A percentile compares a stretch with the other conserved stretches of the same genome.
Evolutionary conservation across 371 early-diverging fungal genomes (phyloP).

Genomic region (Mucor sp.): DNA sequence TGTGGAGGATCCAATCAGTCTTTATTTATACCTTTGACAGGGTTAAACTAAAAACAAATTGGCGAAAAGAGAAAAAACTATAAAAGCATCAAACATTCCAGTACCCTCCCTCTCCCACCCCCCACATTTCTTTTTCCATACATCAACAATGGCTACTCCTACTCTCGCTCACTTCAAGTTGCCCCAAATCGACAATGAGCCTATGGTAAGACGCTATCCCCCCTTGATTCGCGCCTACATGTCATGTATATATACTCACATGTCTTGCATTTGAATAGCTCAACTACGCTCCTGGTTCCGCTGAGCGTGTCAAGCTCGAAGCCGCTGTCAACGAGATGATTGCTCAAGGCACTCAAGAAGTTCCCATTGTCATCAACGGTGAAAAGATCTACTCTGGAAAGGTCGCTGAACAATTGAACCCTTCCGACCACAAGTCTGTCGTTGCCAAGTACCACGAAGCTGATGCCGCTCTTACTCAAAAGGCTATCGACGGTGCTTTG

Average conservation of each 20-base stretch:
- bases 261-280: conserved; percentile 38
- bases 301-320: conserved; percentile 76
- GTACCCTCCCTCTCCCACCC: background rate
- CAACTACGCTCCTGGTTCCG: conserved; percentile 80
- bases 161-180: conserved; percentile 75
- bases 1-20: conserved; percentile 9
- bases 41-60: background rate
- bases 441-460: conserved; percentile 89
- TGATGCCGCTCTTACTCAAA: conserved; percentile 65
- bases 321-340: conserved; percentile 80
- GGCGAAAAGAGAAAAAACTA: background rate
- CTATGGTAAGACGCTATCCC: conserved; percentile 63
- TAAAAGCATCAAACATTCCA: background rate
- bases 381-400: conserved; percentile 74
- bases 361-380: conserved; percentile 89
- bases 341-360: conserved; percentile 69
- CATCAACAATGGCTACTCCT: conserved; percentile 42
- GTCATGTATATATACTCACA: no score
- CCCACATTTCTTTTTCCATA: background rate
- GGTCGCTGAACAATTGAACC: conserved; percentile 75
- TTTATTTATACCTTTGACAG: conserved; percentile 8
- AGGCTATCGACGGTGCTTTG: conserved; percentile 91
- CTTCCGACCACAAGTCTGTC: conserved; percentile 81
- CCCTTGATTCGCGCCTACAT: background rate
- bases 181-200: conserved; percentile 88